Conservation (phyloP, 305 asterid genomes). For the Fraxinus sp. region DNA sequence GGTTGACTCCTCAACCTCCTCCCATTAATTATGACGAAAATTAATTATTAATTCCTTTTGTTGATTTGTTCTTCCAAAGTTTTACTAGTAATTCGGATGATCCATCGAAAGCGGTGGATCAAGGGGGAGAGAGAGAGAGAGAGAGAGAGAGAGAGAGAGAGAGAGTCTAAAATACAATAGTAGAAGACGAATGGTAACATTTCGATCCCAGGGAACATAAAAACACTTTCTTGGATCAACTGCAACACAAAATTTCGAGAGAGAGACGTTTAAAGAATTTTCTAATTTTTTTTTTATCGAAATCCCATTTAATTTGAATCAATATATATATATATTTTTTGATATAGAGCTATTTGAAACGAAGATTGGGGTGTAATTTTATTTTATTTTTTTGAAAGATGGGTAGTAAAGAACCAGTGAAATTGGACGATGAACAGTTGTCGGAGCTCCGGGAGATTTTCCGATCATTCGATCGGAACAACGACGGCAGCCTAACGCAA, state of each 20-base stretch:
- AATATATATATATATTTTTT: no score
- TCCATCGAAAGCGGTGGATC: conserved; percentile 48
- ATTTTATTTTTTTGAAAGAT: conserved; percentile 10
- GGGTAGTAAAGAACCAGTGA: conserved; percentile 46
- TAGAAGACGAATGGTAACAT: background rate
- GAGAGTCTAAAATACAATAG: background rate
- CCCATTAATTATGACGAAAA: background rate
- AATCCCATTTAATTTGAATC: background rate
- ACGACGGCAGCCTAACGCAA: conserved; percentile 89
- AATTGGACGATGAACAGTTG: conserved; percentile 77
- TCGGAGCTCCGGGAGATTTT: conserved; percentile 86
- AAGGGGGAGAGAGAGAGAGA: background rate
- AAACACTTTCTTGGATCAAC: conserved; percentile 11
- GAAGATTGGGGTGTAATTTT: background rate
- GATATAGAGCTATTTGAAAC: background rate
- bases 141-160: no score
- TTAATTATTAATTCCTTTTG: background rate
- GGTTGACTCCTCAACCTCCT: background rate
- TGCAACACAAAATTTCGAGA: background rate
- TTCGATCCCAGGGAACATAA: background rate
- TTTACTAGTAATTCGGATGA: conserved; percentile 28
- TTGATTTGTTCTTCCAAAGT: conserved; percentile 25
- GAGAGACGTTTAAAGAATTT: background rate
- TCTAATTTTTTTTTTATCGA: background rate
- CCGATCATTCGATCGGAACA: conserved; percentile 84